Evolutionary conservation across 2,329 filamentous ascomycete genomes (phyloP).

Genomic region (Xylaria sp.): DNA sequence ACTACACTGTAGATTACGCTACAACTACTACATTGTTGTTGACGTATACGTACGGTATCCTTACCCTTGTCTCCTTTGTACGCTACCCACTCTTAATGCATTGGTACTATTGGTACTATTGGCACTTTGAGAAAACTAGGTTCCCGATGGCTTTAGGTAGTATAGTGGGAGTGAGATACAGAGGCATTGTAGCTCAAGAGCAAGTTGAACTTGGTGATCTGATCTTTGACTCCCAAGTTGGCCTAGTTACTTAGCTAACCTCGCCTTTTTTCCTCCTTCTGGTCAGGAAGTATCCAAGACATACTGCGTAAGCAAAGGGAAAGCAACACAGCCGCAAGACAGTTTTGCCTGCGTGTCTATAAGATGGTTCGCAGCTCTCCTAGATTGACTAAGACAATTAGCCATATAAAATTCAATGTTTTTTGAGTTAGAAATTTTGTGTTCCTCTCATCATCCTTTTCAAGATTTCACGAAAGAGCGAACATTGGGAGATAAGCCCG

Average conservation of each 20-base stretch:
- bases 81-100: conserved; percentile 3
- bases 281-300: not conserved
- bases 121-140: not conserved
- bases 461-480: not conserved
- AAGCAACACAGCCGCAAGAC: conserved; percentile 29
- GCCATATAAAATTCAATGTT: conserved; percentile 5
- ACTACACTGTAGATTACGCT: not conserved
- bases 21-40: not conserved
- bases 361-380: conserved; percentile 4
- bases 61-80: conserved; percentile 3
- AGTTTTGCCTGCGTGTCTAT: conserved; percentile 24
- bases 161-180: not conserved
- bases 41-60: not conserved
- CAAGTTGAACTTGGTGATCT: not conserved
- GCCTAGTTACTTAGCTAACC: not conserved
- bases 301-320: not conserved
- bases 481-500: not conserved
- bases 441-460: conserved; percentile 2
- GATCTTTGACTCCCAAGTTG: not conserved
- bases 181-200: not conserved
- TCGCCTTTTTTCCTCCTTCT: not conserved
- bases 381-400: conserved; percentile 29
- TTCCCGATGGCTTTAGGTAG: not conserved
- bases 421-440: not conserved
- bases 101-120: not conserved